These are phyloP conservation scores for Plantago major DNA, from an alignment of 257 asterid genomes.

Conservation along the genomic window DNA sequence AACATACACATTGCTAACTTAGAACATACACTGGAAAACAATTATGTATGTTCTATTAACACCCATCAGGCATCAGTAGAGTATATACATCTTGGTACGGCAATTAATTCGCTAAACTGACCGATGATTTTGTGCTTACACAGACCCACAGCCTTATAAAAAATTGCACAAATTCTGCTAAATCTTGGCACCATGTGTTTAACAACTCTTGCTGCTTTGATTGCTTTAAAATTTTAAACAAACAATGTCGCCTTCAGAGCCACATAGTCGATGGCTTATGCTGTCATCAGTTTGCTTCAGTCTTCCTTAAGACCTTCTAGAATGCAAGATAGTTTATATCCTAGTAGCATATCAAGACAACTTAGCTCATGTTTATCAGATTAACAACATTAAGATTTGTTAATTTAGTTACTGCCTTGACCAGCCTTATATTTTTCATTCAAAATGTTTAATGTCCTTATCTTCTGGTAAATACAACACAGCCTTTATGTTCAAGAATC, in stretches of 20 bases:
- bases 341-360: conserved; percentile 6
- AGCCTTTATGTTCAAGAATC: no score
- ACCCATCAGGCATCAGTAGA: no score
- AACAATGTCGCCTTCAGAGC: conserved; percentile 29
- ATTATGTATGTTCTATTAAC: no score
- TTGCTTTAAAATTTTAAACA: neutral
- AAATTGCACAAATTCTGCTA: neutral
- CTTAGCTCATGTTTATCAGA: conserved; percentile 1
- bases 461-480: neutral
- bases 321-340: conserved; percentile 6
- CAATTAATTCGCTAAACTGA: no score
- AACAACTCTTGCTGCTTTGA: conserved; percentile 24
- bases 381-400: neutral
- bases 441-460: no score
- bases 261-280: conserved; percentile 33
- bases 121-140: no score
- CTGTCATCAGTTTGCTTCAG: conserved; percentile 21
- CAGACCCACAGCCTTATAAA: no score
- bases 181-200: conserved; percentile 19
- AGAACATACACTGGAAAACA: no score
- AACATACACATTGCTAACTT: no score
- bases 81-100: no score
- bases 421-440: neutral
- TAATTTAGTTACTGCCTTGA: neutral
- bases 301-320: conserved; percentile 24